Evolutionary conservation across 2,329 filamentous ascomycete genomes (phyloP), one percentile per base, ranked within the genome.

Genomic region (Aspergillus niger): DNA sequence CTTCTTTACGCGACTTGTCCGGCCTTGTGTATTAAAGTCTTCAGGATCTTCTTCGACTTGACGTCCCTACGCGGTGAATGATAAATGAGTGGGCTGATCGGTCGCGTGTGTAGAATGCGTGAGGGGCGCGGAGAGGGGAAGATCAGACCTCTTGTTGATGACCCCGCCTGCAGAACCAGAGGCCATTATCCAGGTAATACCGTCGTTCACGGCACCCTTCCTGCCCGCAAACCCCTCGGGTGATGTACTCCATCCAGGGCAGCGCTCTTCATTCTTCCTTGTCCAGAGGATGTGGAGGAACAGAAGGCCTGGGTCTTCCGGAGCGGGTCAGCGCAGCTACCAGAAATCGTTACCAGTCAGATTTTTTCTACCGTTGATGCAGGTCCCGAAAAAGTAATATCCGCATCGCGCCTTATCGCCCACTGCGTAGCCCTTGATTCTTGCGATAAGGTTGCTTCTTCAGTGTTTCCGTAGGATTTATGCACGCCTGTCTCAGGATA

Each of bases 121-220:
- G 36, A 44, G 60, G 65, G 26, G 56, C 28, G 50, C 41, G 57
- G 44, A 28, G 50, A 20, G 56, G 48, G 30, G 30, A 48, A 52
- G 38, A 47, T 52, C 75, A 63, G 77, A 91, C 90, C 77, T 91
- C 87, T 67, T 93, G 88, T 67, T 89, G 86, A 79, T 96, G 92
- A 32, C 91, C 91, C 66, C 91, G 88, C 64, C 89, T 83, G 76
- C 92, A 96, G 74, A 91, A 96, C 63, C 88, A 86, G 60, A 89
- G 84, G 3, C 91, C 91, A 75, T 90, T 90, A 66, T 92, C 87
- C 32, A 88, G 80, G 71, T 91, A 90, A 78, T 89, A 92, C 63
- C 85, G 84, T 44, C 83, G 83, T 55, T 90, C 89, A 61, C 89
- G 88, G 72, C 92, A 96, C 69, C 85, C 84, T 63, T 85, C 83